These are phyloP conservation scores for Wickerhamiella domercqiae DNA, from an alignment of 805 yeast species.

Conservation along the genomic window DNA sequence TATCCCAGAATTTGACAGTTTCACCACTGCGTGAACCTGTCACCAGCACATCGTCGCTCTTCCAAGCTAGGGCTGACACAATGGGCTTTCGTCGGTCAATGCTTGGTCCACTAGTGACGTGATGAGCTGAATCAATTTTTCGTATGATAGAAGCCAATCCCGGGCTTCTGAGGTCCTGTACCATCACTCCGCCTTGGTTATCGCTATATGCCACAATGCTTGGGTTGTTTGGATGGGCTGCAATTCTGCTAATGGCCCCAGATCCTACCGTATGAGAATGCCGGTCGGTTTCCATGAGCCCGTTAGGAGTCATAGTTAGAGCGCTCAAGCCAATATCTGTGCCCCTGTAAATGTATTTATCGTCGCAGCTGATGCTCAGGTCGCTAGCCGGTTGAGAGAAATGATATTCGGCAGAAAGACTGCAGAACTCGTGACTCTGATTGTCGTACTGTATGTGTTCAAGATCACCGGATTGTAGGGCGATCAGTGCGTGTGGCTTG, in stretches of 20 bases:
- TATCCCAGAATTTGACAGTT: slow-evolving; percentile 19
- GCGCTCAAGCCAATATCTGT: not conserved
- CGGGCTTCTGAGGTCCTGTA: not conserved
- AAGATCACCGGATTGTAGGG: not conserved
- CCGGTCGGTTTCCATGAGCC: not conserved
- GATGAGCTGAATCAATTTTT: not conserved
- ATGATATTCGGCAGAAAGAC: not conserved
- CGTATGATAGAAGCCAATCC: not conserved
- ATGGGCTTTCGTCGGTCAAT: no score
- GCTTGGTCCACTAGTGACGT: not conserved
- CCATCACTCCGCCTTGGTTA: not conserved
- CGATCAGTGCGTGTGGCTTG: not conserved
- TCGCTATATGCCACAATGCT: not conserved
- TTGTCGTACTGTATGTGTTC: not conserved
- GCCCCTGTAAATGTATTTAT: not conserved
- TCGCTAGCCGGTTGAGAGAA: not conserved
- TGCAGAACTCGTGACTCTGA: not conserved
- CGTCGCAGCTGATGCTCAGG: not conserved
- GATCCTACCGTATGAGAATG: not conserved
- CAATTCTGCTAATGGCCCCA: not conserved
- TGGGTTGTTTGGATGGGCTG: slow-evolving; percentile 1
- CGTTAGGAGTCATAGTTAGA: not conserved
- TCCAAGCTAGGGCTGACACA: slow-evolving; percentile 17
- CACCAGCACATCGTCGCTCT: slow-evolving; percentile 10
- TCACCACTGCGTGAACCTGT: slow-evolving; percentile 13